Percentiles rank a stretch among this genome's conserved stretches.
Evolutionary conservation across 73 alveolate genomes (phyloP).

Genomic region (Tetrahymena borealis): DNA sequence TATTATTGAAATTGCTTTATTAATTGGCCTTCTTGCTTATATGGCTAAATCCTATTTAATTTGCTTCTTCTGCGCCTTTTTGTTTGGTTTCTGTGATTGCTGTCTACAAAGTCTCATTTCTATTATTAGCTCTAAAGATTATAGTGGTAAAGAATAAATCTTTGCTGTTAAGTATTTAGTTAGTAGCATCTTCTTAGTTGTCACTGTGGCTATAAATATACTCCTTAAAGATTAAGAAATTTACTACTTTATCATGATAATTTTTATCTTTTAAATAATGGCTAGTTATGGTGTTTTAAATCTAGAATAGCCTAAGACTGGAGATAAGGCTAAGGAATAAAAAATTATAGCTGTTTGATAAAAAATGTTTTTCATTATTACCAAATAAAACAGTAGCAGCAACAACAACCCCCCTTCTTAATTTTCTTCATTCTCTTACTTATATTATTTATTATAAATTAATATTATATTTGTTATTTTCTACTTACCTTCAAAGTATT

Average conservation of each 20-base stretch:
- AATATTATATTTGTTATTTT: no score
- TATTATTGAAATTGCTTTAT: not conserved
- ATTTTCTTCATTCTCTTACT: no score
- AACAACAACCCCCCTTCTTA: no score
- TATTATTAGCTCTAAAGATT: not conserved
- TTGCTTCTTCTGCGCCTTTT: not conserved
- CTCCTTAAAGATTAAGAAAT: not conserved
- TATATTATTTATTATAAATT: no score
- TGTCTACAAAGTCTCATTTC: not conserved
- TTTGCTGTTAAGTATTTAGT: not conserved
- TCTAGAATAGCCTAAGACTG: not conserved
- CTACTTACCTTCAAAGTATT: no score
- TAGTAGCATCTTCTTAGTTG: not conserved
- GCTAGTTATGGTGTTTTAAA: not conserved
- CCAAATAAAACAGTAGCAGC: no score
- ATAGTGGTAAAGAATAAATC: not conserved
- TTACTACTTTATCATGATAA: not conserved
- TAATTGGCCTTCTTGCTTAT: not conserved
- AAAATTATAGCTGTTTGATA: no score
- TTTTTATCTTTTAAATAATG: not conserved
- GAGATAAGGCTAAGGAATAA: no score
- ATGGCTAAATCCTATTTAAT: not conserved
- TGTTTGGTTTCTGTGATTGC: not conserved
- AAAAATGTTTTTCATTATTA: no score
- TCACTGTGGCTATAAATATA: not conserved